Base-by-base conservation (phyloP, 164 flowering plant genomes). In the Annona cherimola region DNA sequence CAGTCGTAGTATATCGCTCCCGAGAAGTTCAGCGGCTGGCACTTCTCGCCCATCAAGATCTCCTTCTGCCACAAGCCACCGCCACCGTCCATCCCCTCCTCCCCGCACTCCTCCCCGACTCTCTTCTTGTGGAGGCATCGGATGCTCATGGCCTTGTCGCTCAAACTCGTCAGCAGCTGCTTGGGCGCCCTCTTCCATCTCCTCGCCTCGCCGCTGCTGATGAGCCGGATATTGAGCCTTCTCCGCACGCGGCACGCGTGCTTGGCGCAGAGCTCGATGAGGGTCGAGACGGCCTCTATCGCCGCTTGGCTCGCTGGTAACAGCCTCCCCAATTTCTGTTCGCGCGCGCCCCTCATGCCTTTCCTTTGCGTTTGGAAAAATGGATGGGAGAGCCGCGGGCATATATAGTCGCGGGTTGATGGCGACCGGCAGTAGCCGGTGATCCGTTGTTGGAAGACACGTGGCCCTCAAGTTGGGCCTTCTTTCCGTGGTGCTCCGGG, bases 1-100 rank as follows among this genome's bases (percentile, higher is more conserved):
- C 70, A 62, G 59, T 89, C 92, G 66, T 89, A 89, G 70, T 84
- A 85, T 66, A 90, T 88, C 1, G 83, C 92, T 14, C 92, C 94
- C n/a, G 94, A 85, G 80, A 85, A 90, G 76, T 86, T 86, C 80
- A 84, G 77, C 74, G 92, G 92, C 84, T 90, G 79, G 69, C 92
- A 90, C 63, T 84, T 86, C 65, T 83, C 94, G 12, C 94, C 94
- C 92, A 90, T 86, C 84, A 88, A 55, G 74, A 90, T 90, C 57
- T 76, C 46, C 79, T 82, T 82, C 80, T 85, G 88, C 92, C 92
- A 88, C 40, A 90, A 19, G 20, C 79, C 92, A 0, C 77, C 88
- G 40, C 81, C 87, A 7, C 82, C 91, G 42, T 70, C 84, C 18
- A 9, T 63, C 0, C 40, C 19, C 46, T 69, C 59, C 44, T 16